Conservation (phyloP, 257 asterid genomes). For the Solanum infundibuliforme region DNA sequence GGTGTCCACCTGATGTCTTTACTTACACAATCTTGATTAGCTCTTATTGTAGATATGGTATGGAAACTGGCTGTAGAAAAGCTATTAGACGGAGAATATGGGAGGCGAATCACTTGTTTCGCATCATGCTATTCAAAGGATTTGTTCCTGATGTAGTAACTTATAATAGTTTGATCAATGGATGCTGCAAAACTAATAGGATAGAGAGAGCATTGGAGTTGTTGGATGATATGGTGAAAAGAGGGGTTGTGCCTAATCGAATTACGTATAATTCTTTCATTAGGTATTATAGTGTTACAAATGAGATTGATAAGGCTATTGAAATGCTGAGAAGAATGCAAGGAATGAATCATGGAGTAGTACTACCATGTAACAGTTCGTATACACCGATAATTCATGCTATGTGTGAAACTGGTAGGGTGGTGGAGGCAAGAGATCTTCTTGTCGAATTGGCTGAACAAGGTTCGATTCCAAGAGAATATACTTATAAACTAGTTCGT, state of each 20-base stretch:
- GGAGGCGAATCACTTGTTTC: constrained; percentile 88
- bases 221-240: constrained; percentile 65
- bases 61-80: constrained; percentile 70
- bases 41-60: constrained; percentile 59
- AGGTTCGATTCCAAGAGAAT: constrained; percentile 77
- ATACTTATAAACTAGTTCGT: constrained; percentile 52
- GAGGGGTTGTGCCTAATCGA: constrained; percentile 66
- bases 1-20: constrained; percentile 61
- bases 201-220: constrained; percentile 81
- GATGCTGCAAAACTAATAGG: constrained; percentile 83
- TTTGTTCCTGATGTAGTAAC: constrained; percentile 85
- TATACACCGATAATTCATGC: constrained; percentile 73
- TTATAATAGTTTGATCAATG: constrained; percentile 81
- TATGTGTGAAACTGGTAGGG: constrained; percentile 75
- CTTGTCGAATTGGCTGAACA: constrained; percentile 52
- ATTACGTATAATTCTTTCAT: constrained; percentile 78
- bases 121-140: constrained; percentile 79
- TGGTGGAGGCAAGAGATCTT: constrained; percentile 48
- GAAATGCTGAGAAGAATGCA: constrained; percentile 77
- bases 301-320: constrained; percentile 75
- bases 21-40: constrained; percentile 79
- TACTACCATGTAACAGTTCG: constrained; percentile 55
- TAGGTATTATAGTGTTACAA: constrained; percentile 66
- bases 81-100: constrained; percentile 74
- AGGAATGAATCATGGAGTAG: constrained; percentile 47